These are phyloP conservation scores for Crithidia brevicula DNA, from an alignment of 208 protist species.

Conservation along the genomic window DNA sequence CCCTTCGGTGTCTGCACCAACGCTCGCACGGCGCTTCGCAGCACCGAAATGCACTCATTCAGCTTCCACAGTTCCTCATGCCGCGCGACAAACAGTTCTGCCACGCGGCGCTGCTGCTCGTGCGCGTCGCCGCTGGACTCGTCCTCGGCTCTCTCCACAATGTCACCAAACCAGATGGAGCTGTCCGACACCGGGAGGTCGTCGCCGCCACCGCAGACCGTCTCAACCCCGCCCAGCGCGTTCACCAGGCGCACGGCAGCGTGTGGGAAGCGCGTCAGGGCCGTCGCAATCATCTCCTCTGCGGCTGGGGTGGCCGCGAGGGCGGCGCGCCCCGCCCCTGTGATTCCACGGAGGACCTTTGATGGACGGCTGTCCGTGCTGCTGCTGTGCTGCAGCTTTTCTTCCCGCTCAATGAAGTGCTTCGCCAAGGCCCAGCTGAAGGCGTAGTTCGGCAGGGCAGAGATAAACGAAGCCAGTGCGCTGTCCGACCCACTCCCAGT, in stretches of 20 bases:
- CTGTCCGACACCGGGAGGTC: conserved; percentile 17
- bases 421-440: conserved; percentile 82
- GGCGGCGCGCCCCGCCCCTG: conserved; percentile 30
- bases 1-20: conserved; percentile 11
- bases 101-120: conserved; percentile 31
- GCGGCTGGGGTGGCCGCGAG: conserved; percentile 46
- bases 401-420: conserved; percentile 72
- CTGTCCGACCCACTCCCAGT: not conserved
- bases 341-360: conserved; percentile 65
- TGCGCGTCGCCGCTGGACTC: conserved; percentile 9
- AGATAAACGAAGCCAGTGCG: conserved; percentile 33
- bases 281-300: conserved; percentile 45
- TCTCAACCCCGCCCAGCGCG: conserved; percentile 41
- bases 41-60: conserved; percentile 34
- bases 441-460: conserved; percentile 67
- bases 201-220: conserved; percentile 26
- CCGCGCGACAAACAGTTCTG: conserved; percentile 59
- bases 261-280: conserved; percentile 62
- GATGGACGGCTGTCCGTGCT: conserved; percentile 28
- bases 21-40: conserved; percentile 20
- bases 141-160: conserved; percentile 1
- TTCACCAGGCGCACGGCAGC: conserved; percentile 62
- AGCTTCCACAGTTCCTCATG: conserved; percentile 85
- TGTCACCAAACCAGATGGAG: conserved; percentile 21
- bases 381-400: conserved; percentile 14